Evolutionary conservation across 176 grass and related monocot genomes (phyloP).

Genomic region (Paspalum vaginatum): DNA sequence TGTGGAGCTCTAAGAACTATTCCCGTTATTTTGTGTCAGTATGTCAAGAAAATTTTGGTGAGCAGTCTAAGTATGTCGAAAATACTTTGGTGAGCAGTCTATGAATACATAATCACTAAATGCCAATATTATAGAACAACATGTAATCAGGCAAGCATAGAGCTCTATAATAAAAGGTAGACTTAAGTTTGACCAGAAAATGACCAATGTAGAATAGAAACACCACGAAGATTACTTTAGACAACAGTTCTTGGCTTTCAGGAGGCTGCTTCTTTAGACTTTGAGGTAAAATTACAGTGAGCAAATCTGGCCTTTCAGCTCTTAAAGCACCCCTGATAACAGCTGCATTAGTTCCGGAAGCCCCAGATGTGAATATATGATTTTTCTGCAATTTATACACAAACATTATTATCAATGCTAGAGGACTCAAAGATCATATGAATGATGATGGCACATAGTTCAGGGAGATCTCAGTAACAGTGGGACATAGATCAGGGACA

Average conservation of each 20-base stretch:
- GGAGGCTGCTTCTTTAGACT: constrained; percentile 93
- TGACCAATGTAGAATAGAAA: constrained; percentile 7
- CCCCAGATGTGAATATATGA: constrained; percentile 98
- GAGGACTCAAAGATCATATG: background rate
- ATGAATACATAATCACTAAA: background rate
- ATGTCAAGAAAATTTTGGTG: background rate
- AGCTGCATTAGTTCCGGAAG: constrained; percentile 96
- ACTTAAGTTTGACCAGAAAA: constrained; percentile 22
- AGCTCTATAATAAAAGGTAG: background rate
- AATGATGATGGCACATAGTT: background rate
- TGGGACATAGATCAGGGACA: constrained; percentile 36
- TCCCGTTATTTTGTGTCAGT: background rate
- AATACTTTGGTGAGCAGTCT: background rate
- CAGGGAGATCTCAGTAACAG: background rate
- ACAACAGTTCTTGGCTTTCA: constrained; percentile 93
- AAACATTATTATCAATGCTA: constrained; percentile 8
- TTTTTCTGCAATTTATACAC: constrained; percentile 79
- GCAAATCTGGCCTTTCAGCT: constrained; percentile 93
- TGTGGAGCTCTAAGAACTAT: background rate
- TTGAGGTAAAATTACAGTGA: constrained; percentile 99
- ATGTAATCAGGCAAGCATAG: background rate
- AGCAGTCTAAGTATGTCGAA: constrained; percentile 13
- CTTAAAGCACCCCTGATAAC: constrained; percentile 99
- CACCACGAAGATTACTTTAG: constrained; percentile 67
- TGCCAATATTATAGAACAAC: background rate